Conservation (phyloP, 305 asterid species). For the Fraxinus platypoda region DNA sequence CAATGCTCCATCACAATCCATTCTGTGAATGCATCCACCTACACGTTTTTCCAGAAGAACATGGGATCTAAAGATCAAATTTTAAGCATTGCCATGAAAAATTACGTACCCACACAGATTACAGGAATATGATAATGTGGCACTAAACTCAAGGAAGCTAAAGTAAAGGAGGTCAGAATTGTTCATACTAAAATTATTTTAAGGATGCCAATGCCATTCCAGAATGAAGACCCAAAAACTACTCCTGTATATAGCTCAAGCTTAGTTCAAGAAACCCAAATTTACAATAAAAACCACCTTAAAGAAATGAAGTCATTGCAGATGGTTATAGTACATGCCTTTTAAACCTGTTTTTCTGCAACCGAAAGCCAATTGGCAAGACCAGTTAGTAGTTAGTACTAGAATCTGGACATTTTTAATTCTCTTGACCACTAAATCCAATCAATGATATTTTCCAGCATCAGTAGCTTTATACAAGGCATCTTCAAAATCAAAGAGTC, state of each 20-base stretch:
- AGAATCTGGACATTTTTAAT: neutral
- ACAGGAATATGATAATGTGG: neutral
- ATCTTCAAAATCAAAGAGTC: neutral
- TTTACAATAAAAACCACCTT: neutral
- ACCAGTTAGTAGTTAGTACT: neutral
- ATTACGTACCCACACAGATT: neutral
- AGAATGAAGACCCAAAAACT: neutral
- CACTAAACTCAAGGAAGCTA: neutral
- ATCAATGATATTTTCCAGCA: neutral
- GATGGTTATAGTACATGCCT: neutral
- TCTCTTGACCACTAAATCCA: neutral
- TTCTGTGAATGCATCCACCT: neutral
- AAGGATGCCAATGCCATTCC: neutral
- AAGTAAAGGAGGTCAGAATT: neutral
- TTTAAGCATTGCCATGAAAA: neutral
- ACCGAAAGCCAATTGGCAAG: neutral
- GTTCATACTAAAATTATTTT: neutral
- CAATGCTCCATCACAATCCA: neutral
- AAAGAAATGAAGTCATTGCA: neutral
- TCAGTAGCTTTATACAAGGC: neutral
- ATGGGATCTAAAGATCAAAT: neutral
- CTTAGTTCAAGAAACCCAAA: neutral
- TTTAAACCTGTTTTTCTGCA: neutral
- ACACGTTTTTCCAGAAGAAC: neutral
- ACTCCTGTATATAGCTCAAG: neutral